phyloP scores from a whole-genome alignment of 768 basidiomycete species.

The Ephemerocybe angulata region DNA sequence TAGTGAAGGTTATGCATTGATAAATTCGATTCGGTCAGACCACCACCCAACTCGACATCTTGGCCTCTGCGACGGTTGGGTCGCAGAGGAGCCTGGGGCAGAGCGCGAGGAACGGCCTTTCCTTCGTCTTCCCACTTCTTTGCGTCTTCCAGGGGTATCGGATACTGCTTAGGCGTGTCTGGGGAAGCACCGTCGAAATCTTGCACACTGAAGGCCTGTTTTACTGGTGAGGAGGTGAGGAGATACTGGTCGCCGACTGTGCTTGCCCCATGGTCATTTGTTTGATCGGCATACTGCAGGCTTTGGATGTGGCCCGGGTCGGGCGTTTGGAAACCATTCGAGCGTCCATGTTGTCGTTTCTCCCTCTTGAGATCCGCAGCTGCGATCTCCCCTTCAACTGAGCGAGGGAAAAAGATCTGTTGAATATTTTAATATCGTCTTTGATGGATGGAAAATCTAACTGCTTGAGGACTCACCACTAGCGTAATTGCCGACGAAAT shows the following conservation, averaged over 20 bases:
- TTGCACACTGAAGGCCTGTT: conserved; percentile 19
- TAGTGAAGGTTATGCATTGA: conserved; percentile 37
- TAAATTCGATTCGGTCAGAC: conserved; percentile 41
- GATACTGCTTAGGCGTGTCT: conserved; percentile 1
- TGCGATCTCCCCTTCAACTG: conserved; percentile 61
- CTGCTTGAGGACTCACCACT: conserved; percentile 42
- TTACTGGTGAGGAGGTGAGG: conserved; percentile 33
- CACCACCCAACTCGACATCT: conserved; percentile 35
- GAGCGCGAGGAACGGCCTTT: conserved; percentile 20
- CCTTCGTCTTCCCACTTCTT: conserved; percentile 28
- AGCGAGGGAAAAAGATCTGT: conserved; percentile 84
- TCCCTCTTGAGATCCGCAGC: conserved; percentile 44
- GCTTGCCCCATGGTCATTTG: conserved; percentile 8
- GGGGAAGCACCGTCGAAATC: conserved; percentile 19
- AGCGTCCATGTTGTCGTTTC: conserved; percentile 33
- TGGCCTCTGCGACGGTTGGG: conserved; percentile 41
- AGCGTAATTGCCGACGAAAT: conserved; percentile 75
- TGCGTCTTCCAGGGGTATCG: conserved; percentile 5
- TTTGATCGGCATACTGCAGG: neutral
- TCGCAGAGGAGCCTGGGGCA: conserved; percentile 30
- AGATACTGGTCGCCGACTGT: conserved; percentile 27
- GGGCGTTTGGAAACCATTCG: conserved; percentile 20
- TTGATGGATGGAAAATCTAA: neutral
- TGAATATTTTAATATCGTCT: neutral
- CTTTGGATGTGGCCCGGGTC: conserved; percentile 9